Percentiles rank a stretch among this genome's conserved stretches.
phyloP scores from a whole-genome alignment of 805 yeast species.

The Myxozyma neotropica region DNA sequence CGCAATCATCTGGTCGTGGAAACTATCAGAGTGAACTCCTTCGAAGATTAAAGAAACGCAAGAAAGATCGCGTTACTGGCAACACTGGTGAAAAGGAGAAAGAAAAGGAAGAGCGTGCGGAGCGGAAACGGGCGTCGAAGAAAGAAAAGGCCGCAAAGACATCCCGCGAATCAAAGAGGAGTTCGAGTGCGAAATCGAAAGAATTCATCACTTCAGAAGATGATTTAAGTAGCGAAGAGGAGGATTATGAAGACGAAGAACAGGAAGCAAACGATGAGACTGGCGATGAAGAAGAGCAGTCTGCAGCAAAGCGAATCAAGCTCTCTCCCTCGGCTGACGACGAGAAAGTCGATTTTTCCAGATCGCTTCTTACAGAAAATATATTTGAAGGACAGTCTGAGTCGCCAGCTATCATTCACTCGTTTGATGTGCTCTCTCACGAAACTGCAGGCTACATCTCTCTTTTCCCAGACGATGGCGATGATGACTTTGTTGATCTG shows the following conservation, averaged over 20 bases:
- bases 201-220: constrained; percentile 28
- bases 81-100: constrained; percentile 1
- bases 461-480: constrained; percentile 16
- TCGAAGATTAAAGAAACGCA: constrained; percentile 23
- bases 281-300: constrained; percentile 1
- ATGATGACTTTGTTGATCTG: constrained; percentile 14
- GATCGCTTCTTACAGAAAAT: not conserved
- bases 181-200: constrained; percentile 4
- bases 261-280: constrained; percentile 25
- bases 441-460: constrained; percentile 9
- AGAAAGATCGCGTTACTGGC: constrained; percentile 14
- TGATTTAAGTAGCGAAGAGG: constrained; percentile 46
- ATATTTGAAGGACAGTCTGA: not conserved
- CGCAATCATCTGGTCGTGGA: constrained; percentile 2
- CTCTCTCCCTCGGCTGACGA: not conserved
- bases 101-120: constrained; percentile 14
- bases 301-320: constrained; percentile 2
- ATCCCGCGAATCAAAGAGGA: constrained; percentile 4
- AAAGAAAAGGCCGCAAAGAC: constrained; percentile 8
- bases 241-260: constrained; percentile 44
- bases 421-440: not conserved
- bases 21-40: constrained; percentile 20
- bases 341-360: not conserved
- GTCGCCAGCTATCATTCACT: constrained; percentile 2
- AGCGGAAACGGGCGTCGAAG: constrained; percentile 6